A percentile compares a stretch with the other conserved stretches of the same genome.
Evolutionary conservation across 2,329 filamentous ascomycete species (phyloP).

Genomic region (Graphium sp.): DNA sequence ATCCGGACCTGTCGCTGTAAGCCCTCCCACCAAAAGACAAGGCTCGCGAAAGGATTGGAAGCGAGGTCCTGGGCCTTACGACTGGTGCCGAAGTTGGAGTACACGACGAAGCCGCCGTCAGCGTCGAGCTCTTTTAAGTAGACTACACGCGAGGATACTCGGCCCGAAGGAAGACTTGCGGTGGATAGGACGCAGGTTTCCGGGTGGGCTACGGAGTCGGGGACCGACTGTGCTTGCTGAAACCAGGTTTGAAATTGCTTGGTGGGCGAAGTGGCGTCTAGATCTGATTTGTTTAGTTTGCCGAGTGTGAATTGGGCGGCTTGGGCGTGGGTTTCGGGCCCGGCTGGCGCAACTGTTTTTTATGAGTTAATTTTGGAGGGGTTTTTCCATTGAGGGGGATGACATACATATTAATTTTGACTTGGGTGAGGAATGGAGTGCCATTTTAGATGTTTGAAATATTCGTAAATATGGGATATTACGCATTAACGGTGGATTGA

Average conservation of each 20-base stretch:
- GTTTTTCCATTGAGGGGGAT: too few species aligned
- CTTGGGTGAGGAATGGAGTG: slow-evolving; percentile 5
- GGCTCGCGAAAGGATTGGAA: slow-evolving; percentile 58
- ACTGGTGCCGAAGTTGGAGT: slow-evolving; percentile 79
- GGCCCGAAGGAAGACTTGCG: slow-evolving; percentile 64
- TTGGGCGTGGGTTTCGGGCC: slow-evolving; percentile 37
- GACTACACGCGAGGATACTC: slow-evolving; percentile 70
- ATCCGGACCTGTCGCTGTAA: slow-evolving; percentile 83
- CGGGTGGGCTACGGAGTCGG: slow-evolving; percentile 45
- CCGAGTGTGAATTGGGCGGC: slow-evolving; percentile 60
- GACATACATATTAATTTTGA: slow-evolving; percentile 7
- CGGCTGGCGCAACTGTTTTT: slow-evolving; percentile 41
- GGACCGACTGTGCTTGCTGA: slow-evolving; percentile 40
- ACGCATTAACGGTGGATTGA: too few species aligned
- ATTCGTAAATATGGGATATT: slow-evolving; percentile 12
- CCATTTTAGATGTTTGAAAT: slow-evolving; percentile 6
- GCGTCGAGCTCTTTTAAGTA: slow-evolving; percentile 91
- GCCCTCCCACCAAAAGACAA: slow-evolving; percentile 83
- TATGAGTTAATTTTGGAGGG: neutral
- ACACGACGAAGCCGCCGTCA: slow-evolving; percentile 65
- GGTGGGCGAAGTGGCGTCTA: slow-evolving; percentile 48
- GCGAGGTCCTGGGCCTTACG: slow-evolving; percentile 50
- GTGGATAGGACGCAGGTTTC: slow-evolving; percentile 84
- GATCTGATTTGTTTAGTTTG: slow-evolving; percentile 41
- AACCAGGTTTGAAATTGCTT: slow-evolving; percentile 88